A percentile compares a stretch with the other conserved stretches of the same genome.
phyloP scores from a whole-genome alignment of 257 asterid genomes.

The Nicotiana tomentosiformis region DNA sequence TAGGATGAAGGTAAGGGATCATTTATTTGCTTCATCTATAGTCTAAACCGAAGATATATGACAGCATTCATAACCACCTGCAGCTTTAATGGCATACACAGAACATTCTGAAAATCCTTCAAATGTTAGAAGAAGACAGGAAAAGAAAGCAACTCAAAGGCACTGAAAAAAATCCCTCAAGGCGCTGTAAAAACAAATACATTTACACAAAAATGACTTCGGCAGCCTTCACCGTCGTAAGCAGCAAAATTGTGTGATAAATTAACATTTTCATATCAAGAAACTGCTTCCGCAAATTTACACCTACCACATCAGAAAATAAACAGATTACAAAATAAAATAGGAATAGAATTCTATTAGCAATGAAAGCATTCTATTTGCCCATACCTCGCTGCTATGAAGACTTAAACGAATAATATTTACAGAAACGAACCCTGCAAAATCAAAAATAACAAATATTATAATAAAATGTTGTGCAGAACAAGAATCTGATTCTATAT shows the following conservation, averaged over 20 bases:
- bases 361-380: not conserved
- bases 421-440: conserved; percentile 64
- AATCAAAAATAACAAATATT: conserved; percentile 6
- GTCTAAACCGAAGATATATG: not conserved
- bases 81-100: not conserved
- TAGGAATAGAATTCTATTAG: not conserved
- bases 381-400: conserved; percentile 40
- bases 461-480: not conserved
- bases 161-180: not conserved
- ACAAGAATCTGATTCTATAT: not conserved
- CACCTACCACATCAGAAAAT: conserved; percentile 35
- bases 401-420: conserved; percentile 34
- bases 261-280: conserved; percentile 14
- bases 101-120: not conserved
- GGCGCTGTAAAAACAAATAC: not conserved
- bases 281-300: conserved; percentile 33
- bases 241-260: conserved; percentile 19
- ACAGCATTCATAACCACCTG: not conserved
- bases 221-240: conserved; percentile 1
- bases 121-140: not conserved
- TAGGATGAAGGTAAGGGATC: too few species aligned
- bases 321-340: conserved; percentile 10
- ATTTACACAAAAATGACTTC: conserved; percentile 6
- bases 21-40: too few species aligned
- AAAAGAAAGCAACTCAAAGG: conserved; percentile 1